These are phyloP conservation scores for Podila minutissima DNA, from an alignment of 192 early-diverging fungal species.

Conservation along the genomic window DNA sequence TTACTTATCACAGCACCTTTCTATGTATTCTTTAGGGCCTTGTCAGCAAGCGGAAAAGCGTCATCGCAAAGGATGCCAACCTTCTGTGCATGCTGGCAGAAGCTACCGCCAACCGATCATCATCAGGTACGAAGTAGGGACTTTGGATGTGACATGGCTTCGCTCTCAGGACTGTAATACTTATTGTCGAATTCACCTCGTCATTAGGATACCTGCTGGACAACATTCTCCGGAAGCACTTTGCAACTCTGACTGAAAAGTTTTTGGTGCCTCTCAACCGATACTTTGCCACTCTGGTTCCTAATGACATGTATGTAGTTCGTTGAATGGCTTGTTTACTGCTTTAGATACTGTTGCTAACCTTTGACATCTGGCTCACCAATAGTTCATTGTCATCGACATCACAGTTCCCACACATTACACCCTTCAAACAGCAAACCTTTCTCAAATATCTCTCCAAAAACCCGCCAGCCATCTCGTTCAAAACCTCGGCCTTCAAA, in stretches of 20 bases:
- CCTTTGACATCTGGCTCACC: neutral
- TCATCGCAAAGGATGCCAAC: constrained; percentile 83
- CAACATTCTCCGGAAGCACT: constrained; percentile 92
- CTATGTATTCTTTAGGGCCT: constrained; percentile 49
- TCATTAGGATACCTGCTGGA: constrained; percentile 77
- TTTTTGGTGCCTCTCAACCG: constrained; percentile 96
- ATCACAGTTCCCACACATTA: constrained; percentile 31
- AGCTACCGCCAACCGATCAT: constrained; percentile 74
- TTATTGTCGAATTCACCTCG: neutral
- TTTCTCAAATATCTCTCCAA: constrained; percentile 56
- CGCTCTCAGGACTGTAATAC: neutral
- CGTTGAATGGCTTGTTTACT: neutral
- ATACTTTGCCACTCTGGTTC: constrained; percentile 90
- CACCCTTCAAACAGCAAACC: constrained; percentile 42
- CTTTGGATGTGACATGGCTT: no score
- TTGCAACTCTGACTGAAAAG: constrained; percentile 92
- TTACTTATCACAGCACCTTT: neutral
- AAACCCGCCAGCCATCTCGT: constrained; percentile 52
- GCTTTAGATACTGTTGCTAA: neutral
- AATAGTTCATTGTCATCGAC: constrained; percentile 29
- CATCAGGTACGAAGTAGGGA: constrained; percentile 56
- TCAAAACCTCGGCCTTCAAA: constrained; percentile 60
- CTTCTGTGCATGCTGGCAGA: constrained; percentile 82
- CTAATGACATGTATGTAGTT: constrained; percentile 62
- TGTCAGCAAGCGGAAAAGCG: constrained; percentile 79